Evolutionary conservation across 108 stramenopile species (phyloP), one percentile per base, ranked within the genome.

Genomic region (Discostella pseudostelligera): DNA sequence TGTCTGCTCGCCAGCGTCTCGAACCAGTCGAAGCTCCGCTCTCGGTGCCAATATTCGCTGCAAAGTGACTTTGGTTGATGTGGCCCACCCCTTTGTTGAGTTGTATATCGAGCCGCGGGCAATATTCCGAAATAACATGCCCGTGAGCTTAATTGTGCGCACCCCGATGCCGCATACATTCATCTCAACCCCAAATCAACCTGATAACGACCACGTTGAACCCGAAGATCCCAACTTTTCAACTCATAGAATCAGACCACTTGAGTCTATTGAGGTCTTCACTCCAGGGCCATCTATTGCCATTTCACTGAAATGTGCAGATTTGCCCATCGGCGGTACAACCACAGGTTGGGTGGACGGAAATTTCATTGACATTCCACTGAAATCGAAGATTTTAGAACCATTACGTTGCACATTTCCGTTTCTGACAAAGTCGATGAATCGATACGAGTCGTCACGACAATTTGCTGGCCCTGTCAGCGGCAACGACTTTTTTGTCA

Each of bases 161-260:
- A 91, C 88, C 26, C 93, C 88, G 8, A 91, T 94, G 90, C 93
- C 90, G 14, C 83, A 84, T 46, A 91, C 87, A 39, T 88, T 80
- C 63, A 81, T 65, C 54, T 58, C 60, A 20, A 36, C 45, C 4
- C 26, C 19, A 46, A 43, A 25, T 2, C 44, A 36, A 22, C 57
- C 43, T 48, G 29, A 62, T 9, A 12, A 70, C 55, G n/a, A 29
- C 13, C 55, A 59, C 6, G 46, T 6, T 56, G 47, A 59, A n/a
- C 39, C 11, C 45, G 54, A 67, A 39, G 65, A 70, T 44, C 32
- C 36, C 8, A 42, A 56, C 54, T 47, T 14, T 39, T 39, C 69
- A 3, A 55, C 72, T 22, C 81, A 88, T 62, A 56, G 55, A 47
- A 36, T 93, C 21, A 50, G 74, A n/a, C 76, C 76, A 11, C 63